A percentile compares a stretch with the other conserved stretches of the same genome.
phyloP scores from a whole-genome alignment of 495 filamentous ascomycete species.

The Podospora sp. region DNA sequence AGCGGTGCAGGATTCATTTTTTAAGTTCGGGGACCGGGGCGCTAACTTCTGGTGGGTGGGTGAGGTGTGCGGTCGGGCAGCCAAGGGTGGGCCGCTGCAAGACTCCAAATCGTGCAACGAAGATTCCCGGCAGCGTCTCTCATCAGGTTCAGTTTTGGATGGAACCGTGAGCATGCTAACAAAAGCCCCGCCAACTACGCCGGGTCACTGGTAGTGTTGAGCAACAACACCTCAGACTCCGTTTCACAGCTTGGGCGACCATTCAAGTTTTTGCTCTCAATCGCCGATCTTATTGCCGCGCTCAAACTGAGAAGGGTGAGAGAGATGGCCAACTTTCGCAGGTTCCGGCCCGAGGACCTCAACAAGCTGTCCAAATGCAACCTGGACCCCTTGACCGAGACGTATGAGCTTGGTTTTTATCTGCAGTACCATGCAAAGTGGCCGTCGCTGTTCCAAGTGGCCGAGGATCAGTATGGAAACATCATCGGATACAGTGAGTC shows the following conservation, averaged over 20 bases:
- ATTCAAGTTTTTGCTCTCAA: neutral
- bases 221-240: neutral
- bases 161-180: neutral
- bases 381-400: constrained; percentile 93
- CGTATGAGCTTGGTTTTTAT: constrained; percentile 94
- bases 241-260: neutral
- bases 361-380: constrained; percentile 77
- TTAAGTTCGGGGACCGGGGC: neutral
- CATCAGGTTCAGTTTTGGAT: neutral
- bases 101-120: neutral
- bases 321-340: constrained; percentile 50
- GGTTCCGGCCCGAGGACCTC: constrained; percentile 49
- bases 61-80: neutral
- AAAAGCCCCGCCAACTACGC: neutral
- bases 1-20: neutral
- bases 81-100: neutral
- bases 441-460: constrained; percentile 88
- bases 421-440: constrained; percentile 91
- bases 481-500: constrained; percentile 91
- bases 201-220: neutral
- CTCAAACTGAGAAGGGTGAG: neutral
- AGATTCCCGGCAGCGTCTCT: neutral
- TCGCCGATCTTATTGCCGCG: neutral
- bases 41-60: neutral
- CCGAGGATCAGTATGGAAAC: constrained; percentile 77